Evolutionary conservation across 2,329 filamentous ascomycete genomes (phyloP).

Genomic region (Macrophomina pseudophaseolina): DNA sequence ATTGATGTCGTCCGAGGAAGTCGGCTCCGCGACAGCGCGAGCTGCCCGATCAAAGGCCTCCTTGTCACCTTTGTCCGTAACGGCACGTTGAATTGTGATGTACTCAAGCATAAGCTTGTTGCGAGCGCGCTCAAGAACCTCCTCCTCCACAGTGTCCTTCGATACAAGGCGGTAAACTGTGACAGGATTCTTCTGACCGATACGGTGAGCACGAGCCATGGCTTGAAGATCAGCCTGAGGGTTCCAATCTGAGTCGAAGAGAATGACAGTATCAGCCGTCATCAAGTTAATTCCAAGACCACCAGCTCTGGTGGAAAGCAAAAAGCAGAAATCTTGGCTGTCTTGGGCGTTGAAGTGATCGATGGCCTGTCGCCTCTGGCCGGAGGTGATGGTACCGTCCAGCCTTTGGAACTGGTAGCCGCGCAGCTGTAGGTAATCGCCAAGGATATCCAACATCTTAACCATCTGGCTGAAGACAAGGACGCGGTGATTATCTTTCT

Average conservation of each 20-base stretch:
- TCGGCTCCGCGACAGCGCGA: constrained; percentile 84
- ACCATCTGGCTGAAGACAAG: constrained; percentile 99
- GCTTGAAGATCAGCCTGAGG: constrained; percentile 97
- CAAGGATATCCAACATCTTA: constrained; percentile 94
- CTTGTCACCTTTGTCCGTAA: constrained; percentile 90
- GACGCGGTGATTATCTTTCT: constrained; percentile 90
- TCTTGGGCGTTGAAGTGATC: constrained; percentile 98
- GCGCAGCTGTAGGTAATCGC: constrained; percentile 88
- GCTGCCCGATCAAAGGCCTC: constrained; percentile 65
- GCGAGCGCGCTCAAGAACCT: constrained; percentile 91
- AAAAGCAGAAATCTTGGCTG: constrained; percentile 94
- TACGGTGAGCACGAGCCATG: constrained; percentile 97
- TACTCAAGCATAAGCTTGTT: constrained; percentile 98
- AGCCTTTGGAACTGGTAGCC: constrained; percentile 96
- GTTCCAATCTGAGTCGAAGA: constrained; percentile 99
- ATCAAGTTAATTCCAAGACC: constrained; percentile 98
- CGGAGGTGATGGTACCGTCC: constrained; percentile 91
- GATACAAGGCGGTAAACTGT: constrained; percentile 96
- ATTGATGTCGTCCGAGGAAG: constrained; percentile 91
- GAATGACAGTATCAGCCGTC: constrained; percentile 96
- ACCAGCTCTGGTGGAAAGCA: constrained; percentile 92
- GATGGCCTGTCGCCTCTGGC: constrained; percentile 87
- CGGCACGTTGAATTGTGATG: constrained; percentile 93
- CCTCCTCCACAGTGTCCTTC: constrained; percentile 97
- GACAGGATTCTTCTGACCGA: constrained; percentile 94